Conservation (phyloP, 1,284 basidiomycete genomes). For the Pholiota adiposa region DNA sequence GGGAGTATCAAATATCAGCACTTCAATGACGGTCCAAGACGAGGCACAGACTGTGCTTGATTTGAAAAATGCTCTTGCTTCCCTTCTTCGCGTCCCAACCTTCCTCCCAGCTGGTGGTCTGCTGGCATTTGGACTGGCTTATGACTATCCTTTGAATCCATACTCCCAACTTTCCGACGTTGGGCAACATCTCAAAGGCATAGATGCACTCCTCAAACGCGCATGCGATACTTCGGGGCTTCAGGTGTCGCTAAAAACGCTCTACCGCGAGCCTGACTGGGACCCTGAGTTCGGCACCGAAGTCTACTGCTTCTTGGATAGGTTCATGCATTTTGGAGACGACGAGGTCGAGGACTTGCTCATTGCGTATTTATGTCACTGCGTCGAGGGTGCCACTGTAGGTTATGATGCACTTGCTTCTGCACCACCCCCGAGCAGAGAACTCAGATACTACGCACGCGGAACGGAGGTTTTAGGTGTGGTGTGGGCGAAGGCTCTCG, state of each 20-base stretch:
- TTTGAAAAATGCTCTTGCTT: constrained; percentile 16
- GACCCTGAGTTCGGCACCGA: background rate
- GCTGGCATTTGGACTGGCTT: constrained; percentile 41
- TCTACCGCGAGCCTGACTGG: constrained; percentile 10
- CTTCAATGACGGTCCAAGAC: background rate
- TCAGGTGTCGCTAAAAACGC: constrained; percentile 19
- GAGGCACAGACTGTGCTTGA: background rate
- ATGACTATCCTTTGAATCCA: constrained; percentile 37
- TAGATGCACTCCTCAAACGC: constrained; percentile 22
- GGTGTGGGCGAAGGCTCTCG: constrained; percentile 15
- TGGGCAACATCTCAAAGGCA: constrained; percentile 29
- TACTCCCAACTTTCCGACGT: constrained; percentile 1
- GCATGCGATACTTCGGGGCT: constrained; percentile 21
- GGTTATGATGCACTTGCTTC: constrained; percentile 19
- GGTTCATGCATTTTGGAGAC: too few relatives aligned
- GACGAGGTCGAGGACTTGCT: too few relatives aligned
- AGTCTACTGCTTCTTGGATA: background rate
- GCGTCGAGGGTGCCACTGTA: constrained; percentile 5
- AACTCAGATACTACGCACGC: background rate
- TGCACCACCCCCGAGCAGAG: background rate
- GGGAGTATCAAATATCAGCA: background rate
- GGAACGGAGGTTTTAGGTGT: background rate
- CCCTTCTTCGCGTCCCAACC: constrained; percentile 28
- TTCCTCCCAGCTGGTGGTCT: constrained; percentile 39
- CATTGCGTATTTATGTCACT: too few relatives aligned